phyloP scores from a whole-genome alignment of 2,329 filamentous ascomycete species.

The Verticillium klebahnii region DNA sequence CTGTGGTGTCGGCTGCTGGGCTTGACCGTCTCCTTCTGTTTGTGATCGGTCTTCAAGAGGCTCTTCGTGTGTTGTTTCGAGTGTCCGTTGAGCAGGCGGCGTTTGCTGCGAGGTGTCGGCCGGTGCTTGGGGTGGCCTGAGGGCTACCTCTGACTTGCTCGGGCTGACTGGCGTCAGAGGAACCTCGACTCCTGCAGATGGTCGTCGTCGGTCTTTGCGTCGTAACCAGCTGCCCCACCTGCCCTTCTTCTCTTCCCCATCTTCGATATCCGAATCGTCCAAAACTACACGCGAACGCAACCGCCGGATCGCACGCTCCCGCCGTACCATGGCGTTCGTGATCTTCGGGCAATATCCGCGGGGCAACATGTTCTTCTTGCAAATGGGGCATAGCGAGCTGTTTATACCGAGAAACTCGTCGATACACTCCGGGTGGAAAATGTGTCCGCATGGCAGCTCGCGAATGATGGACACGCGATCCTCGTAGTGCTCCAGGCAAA shows the following conservation, averaged over 20 bases:
- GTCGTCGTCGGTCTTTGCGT: slow-evolving; percentile 7
- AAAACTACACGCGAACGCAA: slow-evolving; percentile 49
- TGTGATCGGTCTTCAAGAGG: slow-evolving; percentile 7
- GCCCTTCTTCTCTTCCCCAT: slow-evolving; percentile 27
- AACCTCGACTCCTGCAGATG: not conserved
- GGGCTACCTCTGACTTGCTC: not conserved
- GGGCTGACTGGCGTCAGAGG: not conserved
- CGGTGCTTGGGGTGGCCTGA: not conserved
- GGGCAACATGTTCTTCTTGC: slow-evolving; percentile 79
- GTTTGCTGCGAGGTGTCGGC: slow-evolving; percentile 3
- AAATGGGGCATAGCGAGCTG: slow-evolving; percentile 86
- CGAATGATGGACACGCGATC: slow-evolving; percentile 68
- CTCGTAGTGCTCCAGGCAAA: slow-evolving; percentile 80
- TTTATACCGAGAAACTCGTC: slow-evolving; percentile 74
- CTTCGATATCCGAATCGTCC: slow-evolving; percentile 29
- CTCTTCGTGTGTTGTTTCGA: slow-evolving; percentile 11
- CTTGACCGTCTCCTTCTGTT: not conserved
- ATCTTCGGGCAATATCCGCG: slow-evolving; percentile 61
- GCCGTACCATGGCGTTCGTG: slow-evolving; percentile 81
- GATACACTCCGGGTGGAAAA: slow-evolving; percentile 90
- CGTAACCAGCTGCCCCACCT: slow-evolving; percentile 31
- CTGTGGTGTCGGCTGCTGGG: not conserved
- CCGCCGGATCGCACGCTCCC: slow-evolving; percentile 65
- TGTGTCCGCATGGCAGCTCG: slow-evolving; percentile 84
- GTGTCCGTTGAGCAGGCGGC: slow-evolving; percentile 1